Evolutionary conservation across 768 basidiomycete genomes (phyloP).

Genomic region (Boletus barrowsii): DNA sequence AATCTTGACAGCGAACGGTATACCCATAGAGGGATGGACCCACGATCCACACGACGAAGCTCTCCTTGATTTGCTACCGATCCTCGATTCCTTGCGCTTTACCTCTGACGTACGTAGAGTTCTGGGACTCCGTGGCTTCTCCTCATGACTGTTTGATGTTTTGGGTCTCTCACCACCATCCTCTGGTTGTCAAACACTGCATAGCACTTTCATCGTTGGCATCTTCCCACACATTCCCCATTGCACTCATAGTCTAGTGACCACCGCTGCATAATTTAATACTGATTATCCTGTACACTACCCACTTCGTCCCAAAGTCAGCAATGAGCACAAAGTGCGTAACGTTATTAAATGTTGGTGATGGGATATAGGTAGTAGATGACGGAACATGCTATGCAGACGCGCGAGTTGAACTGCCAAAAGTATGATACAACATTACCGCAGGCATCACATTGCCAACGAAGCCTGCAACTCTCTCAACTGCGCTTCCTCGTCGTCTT

Average conservation of each 20-base stretch:
- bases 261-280: slow-evolving; percentile 36
- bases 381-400: slow-evolving; percentile 20
- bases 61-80: slow-evolving; percentile 89
- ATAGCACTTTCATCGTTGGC: slow-evolving; percentile 24
- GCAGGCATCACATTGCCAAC: slow-evolving; percentile 65
- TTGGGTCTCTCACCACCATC: slow-evolving; percentile 5
- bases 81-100: slow-evolving; percentile 94
- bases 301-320: slow-evolving; percentile 22
- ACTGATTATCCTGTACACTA: slow-evolving; percentile 38
- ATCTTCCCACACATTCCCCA: slow-evolving; percentile 21
- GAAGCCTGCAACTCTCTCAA: slow-evolving; percentile 86
- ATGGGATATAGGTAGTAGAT: slow-evolving; percentile 36
- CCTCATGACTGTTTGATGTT: slow-evolving; percentile 27
- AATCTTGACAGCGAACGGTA: slow-evolving; percentile 76
- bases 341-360: slow-evolving; percentile 28
- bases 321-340: slow-evolving; percentile 19
- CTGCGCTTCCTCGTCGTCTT: slow-evolving; percentile 91
- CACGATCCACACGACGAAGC: slow-evolving; percentile 97
- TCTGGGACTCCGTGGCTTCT: slow-evolving; percentile 67
- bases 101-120: slow-evolving; percentile 93
- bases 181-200: slow-evolving; percentile 12
- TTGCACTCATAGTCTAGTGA: slow-evolving; percentile 29
- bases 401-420: background rate
- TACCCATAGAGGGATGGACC: slow-evolving; percentile 99
- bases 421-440: slow-evolving; percentile 9